Base-by-base conservation (phyloP, 1,284 basidiomycete species). In the Ganoderma boninense region DNA sequence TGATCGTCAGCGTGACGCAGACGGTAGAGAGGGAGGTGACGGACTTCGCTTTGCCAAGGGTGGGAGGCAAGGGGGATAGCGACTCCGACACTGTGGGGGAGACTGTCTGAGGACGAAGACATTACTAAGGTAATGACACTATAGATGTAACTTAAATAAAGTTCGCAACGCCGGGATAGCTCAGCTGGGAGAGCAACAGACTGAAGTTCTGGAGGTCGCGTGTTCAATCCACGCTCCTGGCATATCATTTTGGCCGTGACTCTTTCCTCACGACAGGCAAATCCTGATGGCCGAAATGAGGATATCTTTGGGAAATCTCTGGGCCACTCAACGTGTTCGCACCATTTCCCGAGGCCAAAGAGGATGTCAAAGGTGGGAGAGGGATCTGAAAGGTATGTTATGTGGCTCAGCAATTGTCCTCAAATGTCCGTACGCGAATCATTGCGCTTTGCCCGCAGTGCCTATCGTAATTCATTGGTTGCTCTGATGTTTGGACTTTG, bases 101-200 rank as follows among this genome's bases (percentile, higher is more conserved):
- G 61, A 23, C 35, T 2, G 57, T 59, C 16, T 59, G 20, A 52
- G 8, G 10, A 26, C n/a, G n/a, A n/a, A n/a, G n/a, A n/a, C n/a
- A n/a, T n/a, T 23, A 18, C 4, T 46, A 20, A 43, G 2, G 14
- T 43, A 43, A 43, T 16, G 14, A 43, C 42, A 7, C 35, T 4
- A 49, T 49, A n/a, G 0, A 49, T n/a, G 20, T 46, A 46, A 7
- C 6, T 0, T 20, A 46, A n/a, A 7, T n/a, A 23, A 46, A n/a
- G 20, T 46, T 46, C 44, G 1, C 16, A 20, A 44, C 26, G 85
- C 87, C 82, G 82, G 84, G 82, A 82, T 89, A 89, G 89, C 89
- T 91, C 89, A 91, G 90, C 87, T 90, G 89, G 90, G 89, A 91
- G 90, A 91, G 89, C 90, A 90, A 87, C 87, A 91, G 89, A 91